phyloP scores from a whole-genome alignment of 768 basidiomycete species.

The Tricholoma flavovirens region DNA sequence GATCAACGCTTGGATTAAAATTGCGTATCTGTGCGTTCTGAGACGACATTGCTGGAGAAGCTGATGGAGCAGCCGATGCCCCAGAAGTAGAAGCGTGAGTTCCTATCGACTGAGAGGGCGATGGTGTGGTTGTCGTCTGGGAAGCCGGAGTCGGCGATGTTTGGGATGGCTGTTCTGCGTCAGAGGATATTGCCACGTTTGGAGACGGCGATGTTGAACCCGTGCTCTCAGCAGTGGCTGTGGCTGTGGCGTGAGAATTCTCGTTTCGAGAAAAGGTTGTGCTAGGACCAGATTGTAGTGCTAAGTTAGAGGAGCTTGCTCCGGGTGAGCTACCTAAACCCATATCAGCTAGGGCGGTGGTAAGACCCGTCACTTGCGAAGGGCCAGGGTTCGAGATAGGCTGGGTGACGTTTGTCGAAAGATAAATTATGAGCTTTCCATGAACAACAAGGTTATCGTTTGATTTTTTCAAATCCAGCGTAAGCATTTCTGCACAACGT shows the following conservation, averaged over 20 bases:
- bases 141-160: slow-evolving; percentile 18
- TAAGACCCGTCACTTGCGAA: slow-evolving; percentile 57
- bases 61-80: slow-evolving; percentile 15
- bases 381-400: slow-evolving; percentile 85
- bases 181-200: slow-evolving; percentile 19
- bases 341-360: slow-evolving; percentile 55
- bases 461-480: slow-evolving; percentile 96
- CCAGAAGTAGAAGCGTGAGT: slow-evolving; percentile 18
- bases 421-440: slow-evolving; percentile 94
- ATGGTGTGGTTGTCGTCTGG: slow-evolving; percentile 23
- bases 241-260: slow-evolving; percentile 58
- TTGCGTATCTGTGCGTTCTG: slow-evolving; percentile 61
- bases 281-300: slow-evolving; percentile 36
- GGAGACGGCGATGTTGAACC: slow-evolving; percentile 34
- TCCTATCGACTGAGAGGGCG: slow-evolving; percentile 15
- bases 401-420: slow-evolving; percentile 84
- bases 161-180: slow-evolving; percentile 20
- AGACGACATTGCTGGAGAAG: slow-evolving; percentile 35
- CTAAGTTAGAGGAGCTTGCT: slow-evolving; percentile 51
- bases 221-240: slow-evolving; percentile 42
- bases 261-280: slow-evolving; percentile 52
- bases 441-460: slow-evolving; percentile 98
- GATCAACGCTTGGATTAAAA: slow-evolving; percentile 94
- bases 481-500: slow-evolving; percentile 77
- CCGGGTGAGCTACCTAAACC: slow-evolving; percentile 53